These are phyloP conservation scores for Agaricus bisporus DNA, from an alignment of 768 basidiomycete species.

Conservation along the genomic window DNA sequence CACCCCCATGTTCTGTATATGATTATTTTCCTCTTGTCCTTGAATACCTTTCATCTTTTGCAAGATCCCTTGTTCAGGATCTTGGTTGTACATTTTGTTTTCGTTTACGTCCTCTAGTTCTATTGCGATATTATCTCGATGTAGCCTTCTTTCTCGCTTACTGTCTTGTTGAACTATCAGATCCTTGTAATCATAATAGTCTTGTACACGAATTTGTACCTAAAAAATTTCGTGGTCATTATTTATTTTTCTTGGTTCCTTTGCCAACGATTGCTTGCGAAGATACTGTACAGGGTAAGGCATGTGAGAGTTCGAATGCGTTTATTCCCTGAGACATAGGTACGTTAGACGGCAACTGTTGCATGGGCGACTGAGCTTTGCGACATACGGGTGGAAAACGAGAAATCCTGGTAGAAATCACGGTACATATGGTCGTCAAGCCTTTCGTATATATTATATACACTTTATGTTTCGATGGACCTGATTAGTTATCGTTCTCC, in stretches of 20 bases:
- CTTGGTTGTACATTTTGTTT: background rate
- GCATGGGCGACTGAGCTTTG: background rate
- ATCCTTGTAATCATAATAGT: background rate
- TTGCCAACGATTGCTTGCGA: too few species aligned
- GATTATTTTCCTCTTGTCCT: background rate
- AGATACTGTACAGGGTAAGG: too few species aligned
- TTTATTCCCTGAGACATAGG: too few species aligned
- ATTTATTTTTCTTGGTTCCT: too few species aligned
- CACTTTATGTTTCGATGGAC: background rate
- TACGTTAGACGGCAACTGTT: too few species aligned
- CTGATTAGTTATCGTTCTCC: background rate
- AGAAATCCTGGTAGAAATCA: background rate
- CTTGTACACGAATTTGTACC: background rate
- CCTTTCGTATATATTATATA: background rate
- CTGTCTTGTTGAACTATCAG: background rate
- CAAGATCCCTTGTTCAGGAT: too few species aligned
- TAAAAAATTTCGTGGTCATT: too few species aligned
- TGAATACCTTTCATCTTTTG: background rate
- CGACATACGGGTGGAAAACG: background rate
- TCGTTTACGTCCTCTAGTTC: background rate
- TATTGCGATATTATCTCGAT: background rate
- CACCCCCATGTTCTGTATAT: background rate
- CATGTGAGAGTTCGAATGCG: too few species aligned
- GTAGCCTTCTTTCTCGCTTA: background rate
- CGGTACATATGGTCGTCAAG: constrained; percentile 4